A percentile compares a stretch with the other conserved stretches of the same genome.
Evolutionary conservation across 2,329 filamentous ascomycete species (phyloP).

Genomic region (Didymella exigua): DNA sequence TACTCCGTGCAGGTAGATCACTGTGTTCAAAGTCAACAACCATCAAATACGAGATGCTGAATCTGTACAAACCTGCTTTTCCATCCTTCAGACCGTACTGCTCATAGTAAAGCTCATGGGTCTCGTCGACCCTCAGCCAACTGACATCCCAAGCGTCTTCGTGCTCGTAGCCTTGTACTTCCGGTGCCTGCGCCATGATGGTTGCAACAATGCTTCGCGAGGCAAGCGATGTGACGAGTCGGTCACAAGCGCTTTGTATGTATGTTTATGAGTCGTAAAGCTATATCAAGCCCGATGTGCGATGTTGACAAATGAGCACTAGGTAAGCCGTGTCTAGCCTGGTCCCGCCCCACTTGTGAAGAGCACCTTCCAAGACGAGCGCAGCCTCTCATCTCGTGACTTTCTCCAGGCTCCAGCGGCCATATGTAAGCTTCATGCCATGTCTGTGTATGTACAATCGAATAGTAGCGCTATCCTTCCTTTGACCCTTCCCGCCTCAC

Average conservation of each 20-base stretch:
- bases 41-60: neutral
- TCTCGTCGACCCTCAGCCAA: conserved; percentile 40
- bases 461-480: conserved; percentile 23
- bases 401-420: neutral
- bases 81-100: conserved; percentile 49
- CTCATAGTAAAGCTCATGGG: conserved; percentile 48
- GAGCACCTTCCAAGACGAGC: conserved; percentile 13
- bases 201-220: neutral
- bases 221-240: neutral
- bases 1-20: conserved; percentile 54
- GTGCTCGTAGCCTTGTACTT: conserved; percentile 38
- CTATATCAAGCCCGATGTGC: conserved; percentile 4
- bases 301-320: neutral
- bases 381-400: neutral
- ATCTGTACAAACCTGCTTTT: conserved; percentile 41
- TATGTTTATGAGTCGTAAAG: conserved; percentile 1
- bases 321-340: conserved; percentile 3
- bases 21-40: conserved; percentile 17
- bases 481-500: conserved; percentile 25
- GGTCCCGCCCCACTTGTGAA: neutral
- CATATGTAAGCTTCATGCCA: neutral
- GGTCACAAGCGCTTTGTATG: conserved; percentile 3
- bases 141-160: conserved; percentile 43
- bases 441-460: neutral
- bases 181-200: conserved; percentile 21